A percentile compares a stretch with the other conserved stretches of the same genome.
phyloP scores from a whole-genome alignment of 192 early-diverging fungal genomes.

The Entomortierella beljakovae region DNA sequence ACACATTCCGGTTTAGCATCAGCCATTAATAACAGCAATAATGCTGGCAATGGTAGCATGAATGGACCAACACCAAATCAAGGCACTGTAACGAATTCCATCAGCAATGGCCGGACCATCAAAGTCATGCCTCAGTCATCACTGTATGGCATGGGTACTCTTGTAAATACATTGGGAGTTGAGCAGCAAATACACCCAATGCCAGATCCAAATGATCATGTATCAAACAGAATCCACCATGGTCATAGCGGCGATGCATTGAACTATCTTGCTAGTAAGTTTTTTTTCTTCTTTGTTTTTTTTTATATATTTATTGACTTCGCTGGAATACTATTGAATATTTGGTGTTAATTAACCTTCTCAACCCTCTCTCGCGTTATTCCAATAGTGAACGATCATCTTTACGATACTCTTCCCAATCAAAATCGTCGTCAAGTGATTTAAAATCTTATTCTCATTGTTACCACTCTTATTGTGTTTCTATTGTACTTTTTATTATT shows the following conservation, averaged over 20 bases:
- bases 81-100: background rate
- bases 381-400: conserved; percentile 47
- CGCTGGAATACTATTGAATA: background rate
- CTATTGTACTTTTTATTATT: conserved; percentile 21
- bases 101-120: conserved; percentile 6
- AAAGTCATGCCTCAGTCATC: conserved; percentile 32
- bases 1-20: background rate
- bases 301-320: background rate
- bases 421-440: conserved; percentile 37
- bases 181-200: conserved; percentile 38
- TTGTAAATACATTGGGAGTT: conserved; percentile 39
- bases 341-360: background rate
- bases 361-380: background rate
- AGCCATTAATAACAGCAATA: background rate
- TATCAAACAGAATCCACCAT: conserved; percentile 7
- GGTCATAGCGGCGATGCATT: conserved; percentile 15
- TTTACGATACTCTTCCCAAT: conserved; percentile 30
- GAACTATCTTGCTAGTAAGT: conserved; percentile 46
- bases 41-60: background rate
- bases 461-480: background rate
- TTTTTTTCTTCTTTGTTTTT: background rate
- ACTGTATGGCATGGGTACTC: conserved; percentile 43
- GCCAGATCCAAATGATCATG: background rate
- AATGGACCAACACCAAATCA: background rate
- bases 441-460: conserved; percentile 17